Evolutionary conservation across 176 grass and related monocot genomes (phyloP), one percentile per base, ranked within the genome.

Genomic region (Ensete glaucum): DNA sequence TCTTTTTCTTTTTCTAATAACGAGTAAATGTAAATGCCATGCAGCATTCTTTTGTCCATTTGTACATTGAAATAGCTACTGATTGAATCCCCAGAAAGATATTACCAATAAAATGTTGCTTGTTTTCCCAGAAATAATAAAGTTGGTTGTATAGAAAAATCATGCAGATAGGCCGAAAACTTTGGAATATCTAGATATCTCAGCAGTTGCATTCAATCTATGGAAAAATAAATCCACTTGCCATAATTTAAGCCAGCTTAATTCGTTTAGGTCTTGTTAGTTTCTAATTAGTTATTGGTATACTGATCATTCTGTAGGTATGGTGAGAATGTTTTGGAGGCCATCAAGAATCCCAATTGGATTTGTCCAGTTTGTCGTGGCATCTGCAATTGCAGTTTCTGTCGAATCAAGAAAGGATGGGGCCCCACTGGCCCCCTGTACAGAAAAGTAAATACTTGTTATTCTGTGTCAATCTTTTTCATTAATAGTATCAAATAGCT

Each of bases 361-460:
- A 87, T 82, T 27, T 98, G 94, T 72, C 94, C 94, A 74, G 83
- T 83, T 70, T 98, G 90, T 52, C 82, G 95, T 9, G 95, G 86
- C 49, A 93, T 98, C 53, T 93, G 90, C 86, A 98, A 98, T 58
- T 98, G 95, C 84, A 93, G 95, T 70, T 69, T 91, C 6, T 98
- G 95, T 74, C 86, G 95, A 83, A 74, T 80, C 67, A 98, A 93
- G 77, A 98, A 88, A 85, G 90, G 95, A 89, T 98, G 95, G 95
- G 67, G 20, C 23, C 95, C 95, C 15, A 93, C 95, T 77, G 90
- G 90, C 8, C 1, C 9, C 60, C 80, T 75, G 0, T 98, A 98
- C 54, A 85, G 78, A 71, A 98, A 91, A 83, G 90, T 98, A 89
- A n/a, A 54, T 25, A 9, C 60, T 63, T 63, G 13, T 65, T 27